These are phyloP conservation scores for Colletotrichum sublineola DNA, from an alignment of 2,329 filamentous ascomycete species.

Conservation along the genomic window DNA sequence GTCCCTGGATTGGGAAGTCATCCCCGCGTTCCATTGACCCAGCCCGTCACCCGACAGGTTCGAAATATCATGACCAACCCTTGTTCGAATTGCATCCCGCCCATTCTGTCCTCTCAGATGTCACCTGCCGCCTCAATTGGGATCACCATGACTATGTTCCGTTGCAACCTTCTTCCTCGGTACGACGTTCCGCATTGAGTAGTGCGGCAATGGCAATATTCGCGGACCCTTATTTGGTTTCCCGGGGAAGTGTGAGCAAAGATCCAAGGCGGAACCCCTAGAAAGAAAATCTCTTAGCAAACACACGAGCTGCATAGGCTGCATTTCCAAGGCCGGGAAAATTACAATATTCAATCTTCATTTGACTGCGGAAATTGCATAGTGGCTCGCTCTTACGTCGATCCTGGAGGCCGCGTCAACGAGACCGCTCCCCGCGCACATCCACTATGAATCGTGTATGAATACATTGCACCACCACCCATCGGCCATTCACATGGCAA, in stretches of 20 bases:
- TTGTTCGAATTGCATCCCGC: conserved; percentile 26
- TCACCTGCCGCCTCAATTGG: conserved; percentile 18
- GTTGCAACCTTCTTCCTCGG: conserved; percentile 31
- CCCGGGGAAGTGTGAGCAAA: conserved; percentile 8
- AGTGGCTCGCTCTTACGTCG: conserved; percentile 29
- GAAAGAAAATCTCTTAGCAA: conserved; percentile 19
- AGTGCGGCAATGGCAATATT: conserved; percentile 23
- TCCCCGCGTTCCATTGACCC: conserved; percentile 37
- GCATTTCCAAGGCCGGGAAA: conserved; percentile 29
- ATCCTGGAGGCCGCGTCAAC: conserved; percentile 25
- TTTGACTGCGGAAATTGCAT: conserved; percentile 38
- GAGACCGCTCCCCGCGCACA: neutral
- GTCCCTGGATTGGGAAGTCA: conserved; percentile 39
- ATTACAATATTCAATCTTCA: conserved; percentile 33
- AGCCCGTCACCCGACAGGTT: conserved; percentile 11
- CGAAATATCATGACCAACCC: conserved; percentile 23
- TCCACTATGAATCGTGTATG: neutral
- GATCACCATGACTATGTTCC: neutral
- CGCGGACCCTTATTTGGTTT: conserved; percentile 34
- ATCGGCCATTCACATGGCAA: conserved; percentile 8
- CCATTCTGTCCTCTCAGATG: conserved; percentile 13
- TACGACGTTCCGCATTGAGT: conserved; percentile 26
- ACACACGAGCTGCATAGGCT: conserved; percentile 22
- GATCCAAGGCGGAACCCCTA: conserved; percentile 5
- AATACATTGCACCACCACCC: neutral